Evolutionary conservation across 2,329 filamentous ascomycete genomes (phyloP).

Genomic region (Arthrinium phaeospermum): DNA sequence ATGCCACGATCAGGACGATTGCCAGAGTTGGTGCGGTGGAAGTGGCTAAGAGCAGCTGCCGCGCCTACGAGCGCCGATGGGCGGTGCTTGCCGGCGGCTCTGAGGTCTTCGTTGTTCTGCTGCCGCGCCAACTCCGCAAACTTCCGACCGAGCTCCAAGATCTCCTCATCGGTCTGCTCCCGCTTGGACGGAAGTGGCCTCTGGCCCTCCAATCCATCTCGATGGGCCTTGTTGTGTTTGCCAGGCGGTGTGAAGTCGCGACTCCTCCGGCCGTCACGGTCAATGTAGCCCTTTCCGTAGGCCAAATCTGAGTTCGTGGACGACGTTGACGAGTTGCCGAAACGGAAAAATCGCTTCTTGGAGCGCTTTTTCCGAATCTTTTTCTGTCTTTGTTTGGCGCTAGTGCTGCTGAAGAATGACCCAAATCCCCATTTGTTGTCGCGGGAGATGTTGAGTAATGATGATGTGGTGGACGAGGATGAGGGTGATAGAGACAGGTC

Average conservation of each 20-base stretch:
- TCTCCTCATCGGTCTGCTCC: slow-evolving; percentile 61
- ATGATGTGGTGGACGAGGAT: slow-evolving; percentile 61
- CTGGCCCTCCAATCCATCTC: slow-evolving; percentile 27
- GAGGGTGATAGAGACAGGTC: slow-evolving; percentile 37
- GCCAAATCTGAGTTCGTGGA: slow-evolving; percentile 72
- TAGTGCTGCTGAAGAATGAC: slow-evolving; percentile 67
- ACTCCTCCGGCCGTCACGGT: slow-evolving; percentile 40
- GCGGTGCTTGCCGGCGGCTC: slow-evolving; percentile 46
- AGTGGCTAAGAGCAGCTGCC: slow-evolving; percentile 47
- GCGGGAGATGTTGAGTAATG: slow-evolving; percentile 70
- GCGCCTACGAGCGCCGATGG: slow-evolving; percentile 47
- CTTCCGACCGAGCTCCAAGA: slow-evolving; percentile 59
- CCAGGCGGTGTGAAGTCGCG: slow-evolving; percentile 39
- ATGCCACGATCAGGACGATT: slow-evolving; percentile 43
- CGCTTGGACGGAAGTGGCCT: slow-evolving; percentile 35
- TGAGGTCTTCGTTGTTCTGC: slow-evolving; percentile 57
- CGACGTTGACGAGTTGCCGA: slow-evolving; percentile 70
- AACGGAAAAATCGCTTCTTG: slow-evolving; percentile 57
- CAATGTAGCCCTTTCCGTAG: slow-evolving; percentile 67
- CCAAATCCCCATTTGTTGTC: slow-evolving; percentile 58
- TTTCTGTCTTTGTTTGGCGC: slow-evolving; percentile 52
- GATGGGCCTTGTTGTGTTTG: slow-evolving; percentile 24
- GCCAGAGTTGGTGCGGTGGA: slow-evolving; percentile 46
- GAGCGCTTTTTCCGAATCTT: slow-evolving; percentile 54
- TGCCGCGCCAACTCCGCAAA: slow-evolving; percentile 58